Conservation (phyloP, 352 stramenopile genomes). For the Phytophthora melonis region DNA sequence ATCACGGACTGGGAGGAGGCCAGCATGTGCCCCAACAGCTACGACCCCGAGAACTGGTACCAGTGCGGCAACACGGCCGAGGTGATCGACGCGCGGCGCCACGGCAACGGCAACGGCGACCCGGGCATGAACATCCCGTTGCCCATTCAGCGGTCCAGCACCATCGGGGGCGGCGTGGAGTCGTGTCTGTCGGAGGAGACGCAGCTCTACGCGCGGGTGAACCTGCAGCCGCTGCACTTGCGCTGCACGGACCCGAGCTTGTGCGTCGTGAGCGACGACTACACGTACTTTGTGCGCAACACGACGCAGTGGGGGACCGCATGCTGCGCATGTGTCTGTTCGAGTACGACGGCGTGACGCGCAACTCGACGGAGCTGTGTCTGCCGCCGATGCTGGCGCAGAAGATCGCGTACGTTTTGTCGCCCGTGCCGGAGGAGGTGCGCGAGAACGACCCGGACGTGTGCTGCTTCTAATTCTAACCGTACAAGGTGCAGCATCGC, state of each 20-base stretch:
- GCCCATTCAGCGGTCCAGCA: conserved; percentile 36
- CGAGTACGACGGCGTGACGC: conserved; percentile 63
- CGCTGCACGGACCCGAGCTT: conserved; percentile 58
- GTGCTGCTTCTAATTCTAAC: conserved; percentile 81
- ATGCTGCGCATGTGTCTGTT: conserved; percentile 81
- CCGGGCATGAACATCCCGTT: conserved; percentile 50
- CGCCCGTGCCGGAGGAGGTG: conserved; percentile 59
- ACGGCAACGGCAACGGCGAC: conserved; percentile 17
- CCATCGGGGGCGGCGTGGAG: conserved; percentile 46
- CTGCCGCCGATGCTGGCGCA: conserved; percentile 65
- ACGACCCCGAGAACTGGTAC: conserved; percentile 79
- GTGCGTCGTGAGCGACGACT: conserved; percentile 45
- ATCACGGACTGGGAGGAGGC: conserved; percentile 76
- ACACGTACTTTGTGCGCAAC: conserved; percentile 75
- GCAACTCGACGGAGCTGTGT: conserved; percentile 64
- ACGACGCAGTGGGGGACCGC: conserved; percentile 64
- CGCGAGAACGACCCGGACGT: conserved; percentile 70
- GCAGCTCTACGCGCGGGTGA: conserved; percentile 64
- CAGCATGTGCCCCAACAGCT: conserved; percentile 77
- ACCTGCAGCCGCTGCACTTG: conserved; percentile 69
- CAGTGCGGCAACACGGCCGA: conserved; percentile 69
- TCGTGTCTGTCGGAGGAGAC: conserved; percentile 67
- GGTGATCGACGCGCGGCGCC: conserved; percentile 46
- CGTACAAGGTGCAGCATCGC: conserved; percentile 69
- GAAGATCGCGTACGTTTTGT: conserved; percentile 68